Evolutionary conservation across 169 alveolate genomes (phyloP).

Genomic region (Cryptosporidium viatorum): DNA sequence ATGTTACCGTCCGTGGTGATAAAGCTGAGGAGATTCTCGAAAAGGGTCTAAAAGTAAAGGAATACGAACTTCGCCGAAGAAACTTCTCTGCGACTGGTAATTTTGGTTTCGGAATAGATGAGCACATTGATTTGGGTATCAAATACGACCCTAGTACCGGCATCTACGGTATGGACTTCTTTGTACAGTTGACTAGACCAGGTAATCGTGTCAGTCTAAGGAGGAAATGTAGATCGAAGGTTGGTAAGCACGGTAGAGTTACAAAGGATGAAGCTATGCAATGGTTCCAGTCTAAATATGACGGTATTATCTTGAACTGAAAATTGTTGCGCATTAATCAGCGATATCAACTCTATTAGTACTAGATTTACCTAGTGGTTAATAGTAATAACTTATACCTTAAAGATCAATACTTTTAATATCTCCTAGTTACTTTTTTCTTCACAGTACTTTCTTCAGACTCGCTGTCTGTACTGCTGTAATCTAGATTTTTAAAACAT

Average conservation of each 20-base stretch:
- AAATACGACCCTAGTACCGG: constrained; percentile 98
- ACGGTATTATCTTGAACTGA: constrained; percentile 94
- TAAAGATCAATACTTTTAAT: constrained; percentile 10
- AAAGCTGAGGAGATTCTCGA: constrained; percentile 98
- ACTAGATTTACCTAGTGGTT: not conserved
- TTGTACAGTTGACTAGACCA: constrained; percentile 97
- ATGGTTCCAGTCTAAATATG: constrained; percentile 97
- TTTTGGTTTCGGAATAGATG: constrained; percentile 99
- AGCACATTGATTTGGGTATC: constrained; percentile 99
- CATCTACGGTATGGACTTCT: constrained; percentile 99
- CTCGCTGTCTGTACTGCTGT: constrained; percentile 37
- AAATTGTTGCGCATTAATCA: not conserved
- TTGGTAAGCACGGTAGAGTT: constrained; percentile 95
- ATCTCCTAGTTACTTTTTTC: not conserved
- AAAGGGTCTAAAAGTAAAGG: constrained; percentile 99
- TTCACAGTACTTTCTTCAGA: not conserved
- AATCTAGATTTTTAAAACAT: not conserved
- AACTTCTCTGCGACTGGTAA: constrained; percentile 98
- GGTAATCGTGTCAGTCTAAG: constrained; percentile 97
- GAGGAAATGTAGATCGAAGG: constrained; percentile 90
- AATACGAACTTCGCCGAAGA: constrained; percentile 95
- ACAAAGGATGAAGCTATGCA: constrained; percentile 96
- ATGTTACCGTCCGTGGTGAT: constrained; percentile 98
- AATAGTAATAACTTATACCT: constrained; percentile 47
- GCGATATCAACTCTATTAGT: not conserved